Base-by-base conservation (phyloP, 2,329 filamentous ascomycete genomes). In the Trichoderma sp. region DNA sequence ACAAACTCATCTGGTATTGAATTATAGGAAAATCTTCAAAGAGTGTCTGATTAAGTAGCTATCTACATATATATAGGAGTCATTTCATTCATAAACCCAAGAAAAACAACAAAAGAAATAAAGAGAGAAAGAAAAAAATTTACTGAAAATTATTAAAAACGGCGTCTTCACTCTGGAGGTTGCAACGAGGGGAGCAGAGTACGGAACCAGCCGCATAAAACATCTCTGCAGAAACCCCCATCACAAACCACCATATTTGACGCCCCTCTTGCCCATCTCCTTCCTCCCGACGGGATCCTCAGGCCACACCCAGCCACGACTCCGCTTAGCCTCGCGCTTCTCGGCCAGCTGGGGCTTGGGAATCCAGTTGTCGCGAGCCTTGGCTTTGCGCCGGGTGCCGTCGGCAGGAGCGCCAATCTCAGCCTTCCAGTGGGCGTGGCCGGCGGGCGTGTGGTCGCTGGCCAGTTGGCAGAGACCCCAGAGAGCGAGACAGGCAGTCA, bases 391-490 rank as follows among this genome's bases (percentile, higher is more conserved):
- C 47, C 92, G 83, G 1, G 91, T 93, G 47, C 91, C 87, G 75
- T 93, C 92, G 12, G 91, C 91, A 0, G 92, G 92, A 0, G 91
- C 91, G 0, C 92, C 92, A 74, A 94, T 92, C 76, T 94, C 91
- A 72, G 89, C 84, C 77, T 85, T 87, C 91, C 90, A 95, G 73
- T 85, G 77, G 74, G 86, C 82, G 68, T 92, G 90, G 20, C 88
- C 88, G 13, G 73, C 50, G 3, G 85, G 85, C 6, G 87, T 82
- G 2, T 86, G 84, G 73, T 90, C 87, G 74, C 87, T 85, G 28
- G 91, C 91, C 62, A 93, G 84, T 85, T 92, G 91, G 81, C 93
- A 93, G 50, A 95, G 83, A 66, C 91, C 93, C 91, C 92, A 95
- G 39, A 95, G 87, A 1, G 92, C 92, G 8, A 95, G 85, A 73